Evolutionary conservation across 2,329 filamentous ascomycete species (phyloP), one percentile per base, ranked within the genome.

Genomic region (Ramichloridium luteum): DNA sequence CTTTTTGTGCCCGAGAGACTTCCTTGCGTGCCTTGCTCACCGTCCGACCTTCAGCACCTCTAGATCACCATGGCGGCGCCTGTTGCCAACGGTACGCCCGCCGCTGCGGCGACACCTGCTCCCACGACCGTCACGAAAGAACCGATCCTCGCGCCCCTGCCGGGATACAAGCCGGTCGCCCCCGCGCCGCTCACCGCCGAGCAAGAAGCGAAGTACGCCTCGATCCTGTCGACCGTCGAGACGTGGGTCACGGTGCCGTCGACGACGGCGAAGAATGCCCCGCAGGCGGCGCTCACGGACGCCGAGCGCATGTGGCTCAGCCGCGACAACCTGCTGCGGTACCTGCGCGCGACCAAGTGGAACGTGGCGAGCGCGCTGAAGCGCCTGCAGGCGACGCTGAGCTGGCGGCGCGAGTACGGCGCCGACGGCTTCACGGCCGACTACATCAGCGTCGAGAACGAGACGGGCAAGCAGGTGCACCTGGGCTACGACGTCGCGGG

Each of bases 321-420:
- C 9, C 74, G 77, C 43, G 90, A 98, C 56, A 96, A 88, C 54
- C 69, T 98, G 11, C 68, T 94, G 25, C 80, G 90, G 46, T 98
- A 93, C 56, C 75, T 98, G 16, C 80, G 88, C 37, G 90, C 90
- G 13, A 86, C 84, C 22, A 94, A 93, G 59, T 98, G 90, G 85
- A 68, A 77, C 44, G 68, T 80, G 30, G 62, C 73, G 26, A 75
- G 88, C 28, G 75, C 90, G 6, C 70, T 78, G 44, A 80, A 78
- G 53, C 79, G 90, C n/a, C 59, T 96, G 25, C 74, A 78, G 45
- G 72, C 72, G 27, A 94, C 88, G 0, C 61, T 96, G 35, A 70
- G 73, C 38, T 98, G 90, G 90, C 75, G 90, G 28, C 72, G 88
- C 34, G 85, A 93, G 51, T 98, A 93, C 51, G 85, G 84, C 28